Evolutionary conservation across 106 monocot species (phyloP).

Genomic region (Amphibolis antarctica): DNA sequence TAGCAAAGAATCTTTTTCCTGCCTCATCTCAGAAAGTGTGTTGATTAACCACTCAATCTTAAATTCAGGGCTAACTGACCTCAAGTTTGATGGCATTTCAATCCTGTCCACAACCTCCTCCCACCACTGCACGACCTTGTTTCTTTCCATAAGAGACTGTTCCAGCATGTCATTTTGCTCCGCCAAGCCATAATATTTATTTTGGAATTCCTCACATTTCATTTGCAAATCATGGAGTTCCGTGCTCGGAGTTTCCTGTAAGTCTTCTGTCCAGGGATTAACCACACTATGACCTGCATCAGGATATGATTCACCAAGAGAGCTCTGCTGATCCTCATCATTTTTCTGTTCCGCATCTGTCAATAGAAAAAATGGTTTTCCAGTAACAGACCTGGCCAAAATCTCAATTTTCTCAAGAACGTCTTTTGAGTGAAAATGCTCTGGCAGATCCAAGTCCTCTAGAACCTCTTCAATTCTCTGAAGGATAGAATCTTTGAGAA

Average conservation of each 20-base stretch:
- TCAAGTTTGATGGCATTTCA: slow-evolving; percentile 53
- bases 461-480: slow-evolving; percentile 92
- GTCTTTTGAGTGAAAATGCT: slow-evolving; percentile 76
- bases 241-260: slow-evolving; percentile 10
- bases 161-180: slow-evolving; percentile 97
- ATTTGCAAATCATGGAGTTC: slow-evolving; percentile 52
- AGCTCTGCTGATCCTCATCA: slow-evolving; percentile 29
- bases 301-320: slow-evolving; percentile 30
- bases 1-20: slow-evolving; percentile 61
- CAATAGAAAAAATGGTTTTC: slow-evolving; percentile 23
- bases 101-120: slow-evolving; percentile 68
- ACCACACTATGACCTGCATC: slow-evolving; percentile 22
- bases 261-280: slow-evolving; percentile 29
- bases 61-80: slow-evolving; percentile 43
- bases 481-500: slow-evolving; percentile 82
- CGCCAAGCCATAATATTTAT: slow-evolving; percentile 68
- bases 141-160: slow-evolving; percentile 77
- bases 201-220: slow-evolving; percentile 60
- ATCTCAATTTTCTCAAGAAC: slow-evolving; percentile 79
- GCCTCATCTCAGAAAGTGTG: slow-evolving; percentile 38
- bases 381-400: slow-evolving; percentile 42
- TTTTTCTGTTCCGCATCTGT: slow-evolving; percentile 33
- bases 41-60: slow-evolving; percentile 64
- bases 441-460: slow-evolving; percentile 79
- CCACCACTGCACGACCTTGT: slow-evolving; percentile 64